Evolutionary conservation across 352 stramenopile genomes (phyloP).

Genomic region (Blastocystis sp.): DNA sequence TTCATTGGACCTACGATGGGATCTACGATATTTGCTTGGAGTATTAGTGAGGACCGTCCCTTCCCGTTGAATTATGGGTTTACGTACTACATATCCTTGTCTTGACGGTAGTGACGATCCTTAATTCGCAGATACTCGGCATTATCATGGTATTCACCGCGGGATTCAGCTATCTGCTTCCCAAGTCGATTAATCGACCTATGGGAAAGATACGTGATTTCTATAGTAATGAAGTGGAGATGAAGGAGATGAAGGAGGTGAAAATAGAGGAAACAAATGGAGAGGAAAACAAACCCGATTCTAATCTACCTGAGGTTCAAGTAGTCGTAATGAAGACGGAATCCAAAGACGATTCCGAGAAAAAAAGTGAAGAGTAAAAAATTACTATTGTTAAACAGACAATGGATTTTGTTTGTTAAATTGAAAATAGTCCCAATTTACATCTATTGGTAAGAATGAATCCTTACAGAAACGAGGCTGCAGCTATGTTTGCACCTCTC

Average conservation of each 20-base stretch:
- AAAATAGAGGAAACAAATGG: neutral
- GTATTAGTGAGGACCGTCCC: neutral
- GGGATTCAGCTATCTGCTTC: neutral
- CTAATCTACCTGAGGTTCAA: neutral
- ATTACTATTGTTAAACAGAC: neutral
- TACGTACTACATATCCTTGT: conserved; percentile 36
- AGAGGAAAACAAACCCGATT: neutral
- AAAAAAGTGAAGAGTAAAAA: neutral
- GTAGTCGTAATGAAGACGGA: neutral
- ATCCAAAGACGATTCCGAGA: neutral
- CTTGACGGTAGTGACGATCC: neutral
- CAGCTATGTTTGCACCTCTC: conserved; percentile 31
- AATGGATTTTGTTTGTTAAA: neutral
- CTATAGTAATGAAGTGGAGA: conserved; percentile 8
- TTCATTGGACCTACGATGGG: conserved; percentile 28
- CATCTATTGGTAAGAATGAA: neutral
- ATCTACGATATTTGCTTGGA: conserved; percentile 42
- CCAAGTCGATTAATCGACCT: neutral
- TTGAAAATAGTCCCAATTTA: neutral
- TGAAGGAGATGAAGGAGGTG: conserved; percentile 36
- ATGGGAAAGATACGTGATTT: neutral
- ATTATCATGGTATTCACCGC: neutral
- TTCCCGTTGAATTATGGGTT: conserved; percentile 57
- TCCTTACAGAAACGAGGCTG: neutral
- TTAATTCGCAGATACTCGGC: neutral